These are phyloP conservation scores for Iberis amara DNA, from an alignment of 441 rosid genomes.

Conservation along the genomic window DNA sequence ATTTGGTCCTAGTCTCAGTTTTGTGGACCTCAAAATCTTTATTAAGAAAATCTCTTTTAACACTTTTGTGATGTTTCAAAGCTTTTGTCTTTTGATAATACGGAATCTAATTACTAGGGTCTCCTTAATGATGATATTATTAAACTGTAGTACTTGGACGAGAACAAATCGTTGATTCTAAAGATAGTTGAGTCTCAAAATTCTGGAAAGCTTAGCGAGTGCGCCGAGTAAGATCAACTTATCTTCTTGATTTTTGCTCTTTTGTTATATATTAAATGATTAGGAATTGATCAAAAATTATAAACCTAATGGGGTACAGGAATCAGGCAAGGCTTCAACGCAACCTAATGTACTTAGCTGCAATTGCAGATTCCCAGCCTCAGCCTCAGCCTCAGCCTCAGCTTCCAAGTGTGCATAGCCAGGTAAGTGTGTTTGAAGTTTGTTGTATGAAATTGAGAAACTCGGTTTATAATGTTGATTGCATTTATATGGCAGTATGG, in stretches of 20 bases:
- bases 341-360: conserved; percentile 95
- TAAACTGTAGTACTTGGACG: conserved; percentile 85
- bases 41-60: too few relatives aligned
- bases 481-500: conserved; percentile 47
- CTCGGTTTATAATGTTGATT: background rate
- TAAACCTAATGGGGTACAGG: conserved; percentile 41
- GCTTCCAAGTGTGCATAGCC: conserved; percentile 67
- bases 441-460: too few relatives aligned
- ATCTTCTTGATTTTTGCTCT: background rate
- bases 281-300: background rate
- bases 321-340: conserved; percentile 94
- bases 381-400: too few relatives aligned
- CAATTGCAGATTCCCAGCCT: conserved; percentile 98
- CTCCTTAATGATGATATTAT: background rate
- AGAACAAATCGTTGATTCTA: conserved; percentile 95
- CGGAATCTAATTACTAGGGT: too few relatives aligned
- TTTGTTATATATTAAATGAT: background rate
- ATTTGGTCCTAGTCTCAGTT: too few relatives aligned
- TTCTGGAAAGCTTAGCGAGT: conserved; percentile 80
- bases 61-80: conserved; percentile 28
- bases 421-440: conserved; percentile 39
- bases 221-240: conserved; percentile 84
- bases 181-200: conserved; percentile 98
- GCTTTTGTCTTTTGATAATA: too few relatives aligned
- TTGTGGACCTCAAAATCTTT: too few relatives aligned